Evolutionary conservation across 176 grass and related monocot genomes (phyloP).

Genomic region (Ensete glaucum): DNA sequence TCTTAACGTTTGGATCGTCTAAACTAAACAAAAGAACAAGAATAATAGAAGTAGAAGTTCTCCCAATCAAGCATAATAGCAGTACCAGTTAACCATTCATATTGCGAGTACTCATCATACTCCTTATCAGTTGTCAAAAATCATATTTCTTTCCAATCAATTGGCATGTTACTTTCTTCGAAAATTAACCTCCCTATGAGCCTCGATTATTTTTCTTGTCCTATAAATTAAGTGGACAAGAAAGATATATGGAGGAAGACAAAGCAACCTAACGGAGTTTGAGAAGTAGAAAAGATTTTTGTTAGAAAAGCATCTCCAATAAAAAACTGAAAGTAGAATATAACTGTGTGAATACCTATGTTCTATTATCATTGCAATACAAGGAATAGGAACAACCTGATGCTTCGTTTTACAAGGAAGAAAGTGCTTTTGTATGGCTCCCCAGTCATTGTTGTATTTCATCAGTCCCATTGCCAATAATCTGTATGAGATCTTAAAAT

Average conservation of each 20-base stretch:
- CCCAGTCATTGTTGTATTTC: slow-evolving; percentile 89
- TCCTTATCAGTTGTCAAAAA: neutral
- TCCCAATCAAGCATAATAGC: too few relatives aligned
- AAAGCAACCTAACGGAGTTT: neutral
- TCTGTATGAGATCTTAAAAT: slow-evolving; percentile 35
- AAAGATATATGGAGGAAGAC: neutral
- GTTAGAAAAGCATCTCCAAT: neutral
- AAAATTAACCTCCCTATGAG: too few relatives aligned
- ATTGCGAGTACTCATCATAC: neutral
- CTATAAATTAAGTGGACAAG: neutral
- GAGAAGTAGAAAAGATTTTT: neutral
- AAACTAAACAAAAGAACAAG: too few relatives aligned
- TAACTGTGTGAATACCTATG: neutral
- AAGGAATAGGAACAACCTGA: slow-evolving; percentile 51
- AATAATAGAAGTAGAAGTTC: too few relatives aligned
- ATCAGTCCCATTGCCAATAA: slow-evolving; percentile 79
- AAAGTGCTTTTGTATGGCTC: slow-evolving; percentile 71
- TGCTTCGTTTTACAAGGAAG: slow-evolving; percentile 84
- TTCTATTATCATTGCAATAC: slow-evolving; percentile 7
- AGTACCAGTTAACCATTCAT: neutral
- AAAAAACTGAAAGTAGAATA: neutral
- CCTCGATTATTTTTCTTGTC: neutral
- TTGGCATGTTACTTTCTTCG: neutral
- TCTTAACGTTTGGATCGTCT: too few relatives aligned
- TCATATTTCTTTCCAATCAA: neutral